Evolutionary conservation across 208 protist species (phyloP).

Genomic region (Acanthamoeba lenticulata): DNA sequence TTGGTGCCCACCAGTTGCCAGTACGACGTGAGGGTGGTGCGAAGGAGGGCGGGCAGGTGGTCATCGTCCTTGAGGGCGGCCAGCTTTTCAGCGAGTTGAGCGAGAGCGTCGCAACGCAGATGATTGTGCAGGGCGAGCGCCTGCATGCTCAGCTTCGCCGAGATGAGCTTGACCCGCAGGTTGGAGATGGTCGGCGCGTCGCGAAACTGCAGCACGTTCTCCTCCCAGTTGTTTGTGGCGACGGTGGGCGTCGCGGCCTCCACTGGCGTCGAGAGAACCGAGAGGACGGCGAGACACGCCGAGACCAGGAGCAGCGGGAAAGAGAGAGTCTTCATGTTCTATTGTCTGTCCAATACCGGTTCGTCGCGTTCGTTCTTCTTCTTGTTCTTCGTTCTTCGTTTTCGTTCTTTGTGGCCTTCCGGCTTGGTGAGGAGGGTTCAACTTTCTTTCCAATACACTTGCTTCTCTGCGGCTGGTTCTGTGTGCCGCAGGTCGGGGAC

Average conservation of each 20-base stretch:
- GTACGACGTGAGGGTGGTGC: constrained; percentile 9
- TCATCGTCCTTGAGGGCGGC: constrained; percentile 19
- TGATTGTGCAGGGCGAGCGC: constrained; percentile 32
- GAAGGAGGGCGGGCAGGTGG: neutral
- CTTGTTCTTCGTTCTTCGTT: neutral
- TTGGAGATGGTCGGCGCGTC: constrained; percentile 7
- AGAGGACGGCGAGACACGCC: neutral
- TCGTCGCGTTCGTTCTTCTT: neutral
- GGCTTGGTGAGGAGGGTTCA: neutral
- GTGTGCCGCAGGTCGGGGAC: neutral
- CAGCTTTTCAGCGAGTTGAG: neutral
- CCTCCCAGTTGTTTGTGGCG: neutral
- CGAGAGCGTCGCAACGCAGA: neutral
- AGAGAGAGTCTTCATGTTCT: neutral
- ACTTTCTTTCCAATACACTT: neutral
- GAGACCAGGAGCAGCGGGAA: neutral
- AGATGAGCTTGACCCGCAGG: constrained; percentile 39
- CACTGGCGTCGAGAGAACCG: neutral
- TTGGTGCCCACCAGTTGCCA: constrained; percentile 19
- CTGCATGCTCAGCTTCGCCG: constrained; percentile 22
- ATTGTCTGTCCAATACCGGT: neutral
- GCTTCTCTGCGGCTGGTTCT: too few species aligned
- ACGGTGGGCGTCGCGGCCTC: neutral
- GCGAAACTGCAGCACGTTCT: constrained; percentile 12
- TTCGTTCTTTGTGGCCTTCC: neutral